phyloP scores from a whole-genome alignment of 805 yeast species.

The Kregervanrija pseudodelftensis region DNA sequence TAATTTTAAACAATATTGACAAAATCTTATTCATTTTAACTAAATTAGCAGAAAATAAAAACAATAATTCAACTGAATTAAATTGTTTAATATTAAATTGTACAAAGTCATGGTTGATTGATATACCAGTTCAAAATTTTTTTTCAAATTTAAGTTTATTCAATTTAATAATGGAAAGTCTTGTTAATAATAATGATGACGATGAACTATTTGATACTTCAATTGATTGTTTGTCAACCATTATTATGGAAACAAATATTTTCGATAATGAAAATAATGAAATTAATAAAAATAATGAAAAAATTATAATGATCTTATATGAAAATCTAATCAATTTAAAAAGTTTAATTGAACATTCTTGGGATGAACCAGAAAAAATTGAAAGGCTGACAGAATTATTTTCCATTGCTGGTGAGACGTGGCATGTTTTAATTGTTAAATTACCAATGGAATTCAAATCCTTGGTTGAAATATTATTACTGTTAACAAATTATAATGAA shows the following conservation, averaged over 20 bases:
- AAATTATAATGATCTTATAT: conserved; percentile 34
- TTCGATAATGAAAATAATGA: conserved; percentile 44
- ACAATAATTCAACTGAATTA: conserved; percentile 26
- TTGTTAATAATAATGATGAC: conserved; percentile 22
- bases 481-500: conserved; percentile 64
- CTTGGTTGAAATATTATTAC: conserved; percentile 64
- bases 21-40: conserved; percentile 59
- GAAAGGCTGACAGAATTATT: conserved; percentile 69
- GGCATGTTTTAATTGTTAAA: conserved; percentile 83
- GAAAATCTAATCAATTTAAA: conserved; percentile 60
- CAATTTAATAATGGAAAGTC: conserved; percentile 57
- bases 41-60: conserved; percentile 31
- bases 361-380: conserved; percentile 58
- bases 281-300: conserved; percentile 42
- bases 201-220: conserved; percentile 77
- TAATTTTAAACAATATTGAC: conserved; percentile 62
- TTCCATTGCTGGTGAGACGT: conserved; percentile 90
- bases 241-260: conserved; percentile 77
- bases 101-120: conserved; percentile 85
- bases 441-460: conserved; percentile 63
- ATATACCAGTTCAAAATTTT: conserved; percentile 49
- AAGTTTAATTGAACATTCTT: conserved; percentile 39
- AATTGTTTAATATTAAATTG: conserved; percentile 56
- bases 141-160: conserved; percentile 43
- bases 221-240: conserved; percentile 76